Percentiles rank a stretch among this genome's conserved stretches.
Evolutionary conservation across 768 basidiomycete genomes (phyloP).

Genomic region (Phanerodontia chrysosporium): DNA sequence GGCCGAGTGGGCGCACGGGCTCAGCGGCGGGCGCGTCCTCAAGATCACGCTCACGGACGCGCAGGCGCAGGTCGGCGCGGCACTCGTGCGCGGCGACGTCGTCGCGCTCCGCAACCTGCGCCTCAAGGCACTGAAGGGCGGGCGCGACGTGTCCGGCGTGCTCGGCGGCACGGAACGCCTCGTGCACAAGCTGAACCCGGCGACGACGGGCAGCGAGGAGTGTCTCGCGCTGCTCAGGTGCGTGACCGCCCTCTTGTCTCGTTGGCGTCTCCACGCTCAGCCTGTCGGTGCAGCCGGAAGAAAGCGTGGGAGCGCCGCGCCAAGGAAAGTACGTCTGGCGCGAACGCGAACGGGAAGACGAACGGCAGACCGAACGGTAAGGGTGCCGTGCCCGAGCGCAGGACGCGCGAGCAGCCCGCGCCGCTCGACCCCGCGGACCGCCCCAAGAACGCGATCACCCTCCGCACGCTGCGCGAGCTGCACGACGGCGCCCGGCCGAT

Average conservation of each 20-base stretch:
- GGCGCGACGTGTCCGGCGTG: conserved; percentile 34
- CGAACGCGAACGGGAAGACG: background rate
- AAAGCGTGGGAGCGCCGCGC: conserved; percentile 26
- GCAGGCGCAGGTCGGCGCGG: conserved; percentile 38
- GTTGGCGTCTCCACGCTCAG: background rate
- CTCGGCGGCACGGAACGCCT: conserved; percentile 44
- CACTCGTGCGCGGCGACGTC: conserved; percentile 36
- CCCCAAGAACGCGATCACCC: conserved; percentile 17
- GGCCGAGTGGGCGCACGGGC: conserved; percentile 31
- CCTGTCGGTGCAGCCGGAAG: conserved; percentile 27
- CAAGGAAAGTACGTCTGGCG: conserved; percentile 2
- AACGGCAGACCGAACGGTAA: background rate
- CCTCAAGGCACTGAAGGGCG: conserved; percentile 31
- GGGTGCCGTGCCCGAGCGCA: background rate
- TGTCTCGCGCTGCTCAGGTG: conserved; percentile 41
- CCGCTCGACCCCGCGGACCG: too few relatives aligned
- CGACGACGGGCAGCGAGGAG: conserved; percentile 32
- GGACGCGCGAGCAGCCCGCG: background rate
- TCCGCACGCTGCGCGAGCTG: conserved; percentile 35
- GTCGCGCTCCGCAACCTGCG: conserved; percentile 51
- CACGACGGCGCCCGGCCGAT: conserved; percentile 23
- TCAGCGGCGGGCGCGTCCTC: conserved; percentile 47
- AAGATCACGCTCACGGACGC: conserved; percentile 48
- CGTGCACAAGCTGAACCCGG: conserved; percentile 40
- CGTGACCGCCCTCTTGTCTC: conserved; percentile 10